A percentile compares a stretch with the other conserved stretches of the same genome.
phyloP scores from a whole-genome alignment of 345 rosid species.

The Microthlaspi erraticum region DNA sequence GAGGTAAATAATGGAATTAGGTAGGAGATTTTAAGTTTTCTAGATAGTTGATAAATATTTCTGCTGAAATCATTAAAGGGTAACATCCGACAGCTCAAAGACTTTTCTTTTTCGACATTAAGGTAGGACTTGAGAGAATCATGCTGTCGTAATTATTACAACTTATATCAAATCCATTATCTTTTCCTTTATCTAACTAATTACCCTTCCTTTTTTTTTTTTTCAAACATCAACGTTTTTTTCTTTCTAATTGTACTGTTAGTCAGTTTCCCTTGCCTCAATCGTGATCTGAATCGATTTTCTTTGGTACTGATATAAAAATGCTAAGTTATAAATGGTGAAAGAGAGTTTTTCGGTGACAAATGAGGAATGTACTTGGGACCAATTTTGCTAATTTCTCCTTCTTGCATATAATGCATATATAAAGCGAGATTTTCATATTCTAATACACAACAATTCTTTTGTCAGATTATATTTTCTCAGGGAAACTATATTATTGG shows the following conservation, averaged over 20 bases:
- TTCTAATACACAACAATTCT: background rate
- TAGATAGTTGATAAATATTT: constrained; percentile 27
- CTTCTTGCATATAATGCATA: constrained; percentile 4
- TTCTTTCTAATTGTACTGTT: background rate
- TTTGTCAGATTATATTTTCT: background rate
- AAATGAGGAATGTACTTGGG: constrained; percentile 4
- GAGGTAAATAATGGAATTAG: constrained; percentile 33
- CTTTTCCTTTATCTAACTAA: constrained; percentile 13
- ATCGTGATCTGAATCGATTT: background rate
- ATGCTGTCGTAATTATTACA: constrained; percentile 44
- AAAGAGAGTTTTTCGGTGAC: constrained; percentile 5
- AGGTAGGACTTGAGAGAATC: constrained; percentile 41
- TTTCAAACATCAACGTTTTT: constrained; percentile 1
- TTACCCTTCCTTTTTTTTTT: background rate
- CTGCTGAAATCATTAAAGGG: constrained; percentile 47
- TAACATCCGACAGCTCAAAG: constrained; percentile 47
- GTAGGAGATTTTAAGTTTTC: constrained; percentile 9
- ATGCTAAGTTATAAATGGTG: background rate
- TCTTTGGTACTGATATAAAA: background rate
- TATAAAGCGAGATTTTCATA: background rate
- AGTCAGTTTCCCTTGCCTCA: background rate
- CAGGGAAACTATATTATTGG: constrained; percentile 12
- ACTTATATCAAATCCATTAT: constrained; percentile 22
- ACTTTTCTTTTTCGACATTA: constrained; percentile 44
- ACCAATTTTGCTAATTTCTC: background rate